Evolutionary conservation across 371 early-diverging fungal genomes (phyloP), one percentile per base, ranked within the genome.

Genomic region (Blakeslea trispora): DNA sequence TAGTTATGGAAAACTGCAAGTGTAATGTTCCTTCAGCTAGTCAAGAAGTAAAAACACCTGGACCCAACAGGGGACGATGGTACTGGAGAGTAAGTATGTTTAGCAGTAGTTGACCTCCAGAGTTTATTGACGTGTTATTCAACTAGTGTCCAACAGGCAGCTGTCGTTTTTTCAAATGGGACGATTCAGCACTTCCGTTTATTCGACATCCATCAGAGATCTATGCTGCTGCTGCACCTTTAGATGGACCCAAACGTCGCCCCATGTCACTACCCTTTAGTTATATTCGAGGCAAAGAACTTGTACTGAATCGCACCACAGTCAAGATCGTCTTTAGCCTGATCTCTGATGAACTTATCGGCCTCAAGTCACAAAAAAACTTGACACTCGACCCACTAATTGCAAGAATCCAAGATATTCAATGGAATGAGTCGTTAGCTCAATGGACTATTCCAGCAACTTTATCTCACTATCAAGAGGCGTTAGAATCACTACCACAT

Each of bases 151-250:
- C 65, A 44, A 39, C 57, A n/a, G 44, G 52, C 8, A 7, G 21
- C 14, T 77, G 77, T 39, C 43, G 39, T 0, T 71, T 46, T 42
- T 77, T 73, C 44, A 46, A 41, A 17, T 77, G 77, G 77, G 74
- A 77, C 23, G 55, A 54, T n/a, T 72, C 75, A 5, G 63, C 59
- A 3, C 41, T 41, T 11, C 53, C 51, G 0, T 64, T 59, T 2
- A 53, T 61, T 41, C 32, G 23, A 3, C 60, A 64, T 31, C 64
- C 67, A 13, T 9, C 31, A 31, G 57, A 64, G n/a, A 46, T 66
- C 6, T 72, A 72, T 45, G 53, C 51, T 5, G 42, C 40, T 18
- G 46, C 59, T 2, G 48, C 35, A 22, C 24, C 23, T n/a, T 13
- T 23, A 17, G 28, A 17, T 13, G 28, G 50, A 4, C 6, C 23